These are phyloP conservation scores for Trypanosoma theileri DNA, from an alignment of 208 protist genomes.

Conservation along the genomic window DNA sequence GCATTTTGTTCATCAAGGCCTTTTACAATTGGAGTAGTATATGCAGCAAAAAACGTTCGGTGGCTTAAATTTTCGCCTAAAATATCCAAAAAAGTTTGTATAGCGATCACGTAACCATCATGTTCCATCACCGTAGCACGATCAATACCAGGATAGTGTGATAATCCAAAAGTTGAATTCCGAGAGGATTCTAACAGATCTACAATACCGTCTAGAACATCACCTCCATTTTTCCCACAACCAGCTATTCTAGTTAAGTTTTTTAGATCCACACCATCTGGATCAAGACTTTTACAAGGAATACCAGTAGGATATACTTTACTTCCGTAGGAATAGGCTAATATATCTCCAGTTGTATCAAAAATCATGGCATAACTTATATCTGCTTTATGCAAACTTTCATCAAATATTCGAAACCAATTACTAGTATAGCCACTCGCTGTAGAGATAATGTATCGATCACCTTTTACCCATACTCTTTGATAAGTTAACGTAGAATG, in stretches of 20 bases:
- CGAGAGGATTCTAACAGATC: constrained; percentile 10
- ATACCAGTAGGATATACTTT: background rate
- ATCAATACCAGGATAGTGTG: background rate
- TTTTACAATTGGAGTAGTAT: constrained; percentile 40
- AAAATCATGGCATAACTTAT: constrained; percentile 51
- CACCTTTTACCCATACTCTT: background rate
- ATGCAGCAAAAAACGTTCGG: constrained; percentile 51
- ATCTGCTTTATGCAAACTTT: constrained; percentile 34
- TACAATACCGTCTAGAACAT: constrained; percentile 32
- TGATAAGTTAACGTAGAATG: constrained; percentile 2
- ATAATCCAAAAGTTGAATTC: background rate
- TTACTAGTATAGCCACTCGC: constrained; percentile 33
- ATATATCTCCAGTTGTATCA: constrained; percentile 29
- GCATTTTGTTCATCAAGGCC: constrained; percentile 32
- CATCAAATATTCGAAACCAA: constrained; percentile 43
- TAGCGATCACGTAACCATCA: constrained; percentile 33
- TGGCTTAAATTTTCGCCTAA: constrained; percentile 10
- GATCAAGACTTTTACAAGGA: background rate
- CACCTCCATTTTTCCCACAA: constrained; percentile 11
- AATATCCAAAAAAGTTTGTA: constrained; percentile 51
- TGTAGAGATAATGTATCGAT: constrained; percentile 29
- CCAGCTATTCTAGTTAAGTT: no score
- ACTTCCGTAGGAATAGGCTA: constrained; percentile 34
- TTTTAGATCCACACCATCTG: background rate
- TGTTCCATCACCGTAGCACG: constrained; percentile 22